Conservation (phyloP, 345 rosid genomes). For the Hypericum androsaemum region DNA sequence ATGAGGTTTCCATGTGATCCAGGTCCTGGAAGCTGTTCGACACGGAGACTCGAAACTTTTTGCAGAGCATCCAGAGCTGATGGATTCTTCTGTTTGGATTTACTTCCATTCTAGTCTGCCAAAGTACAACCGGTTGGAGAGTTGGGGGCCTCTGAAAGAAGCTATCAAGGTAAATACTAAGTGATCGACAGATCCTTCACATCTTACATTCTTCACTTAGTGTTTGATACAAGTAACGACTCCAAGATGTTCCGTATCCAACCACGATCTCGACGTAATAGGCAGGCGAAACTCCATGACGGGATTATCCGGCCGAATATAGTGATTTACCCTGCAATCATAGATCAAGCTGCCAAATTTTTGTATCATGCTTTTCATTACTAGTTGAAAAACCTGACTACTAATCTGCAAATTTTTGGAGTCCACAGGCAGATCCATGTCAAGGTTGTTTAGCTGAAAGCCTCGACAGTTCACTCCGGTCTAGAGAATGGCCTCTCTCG, state of each 20-base stretch:
- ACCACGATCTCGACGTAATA: too few species aligned
- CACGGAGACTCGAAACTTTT: constrained; percentile 74
- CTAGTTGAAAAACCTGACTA: not conserved
- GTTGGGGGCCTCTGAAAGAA: constrained; percentile 79
- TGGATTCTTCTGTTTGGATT: constrained; percentile 62
- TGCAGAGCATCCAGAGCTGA: constrained; percentile 55
- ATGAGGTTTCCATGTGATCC: constrained; percentile 10
- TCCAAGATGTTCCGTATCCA: too few species aligned
- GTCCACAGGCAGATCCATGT: constrained; percentile 31
- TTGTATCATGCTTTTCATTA: not conserved
- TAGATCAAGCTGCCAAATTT: not conserved
- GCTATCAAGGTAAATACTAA: constrained; percentile 57
- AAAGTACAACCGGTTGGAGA: constrained; percentile 60
- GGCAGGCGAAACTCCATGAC: too few species aligned
- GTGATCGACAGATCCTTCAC: not conserved
- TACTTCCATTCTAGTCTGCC: constrained; percentile 74
- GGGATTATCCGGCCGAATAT: too few species aligned
- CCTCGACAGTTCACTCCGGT: constrained; percentile 18
- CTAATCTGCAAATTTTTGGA: constrained; percentile 25
- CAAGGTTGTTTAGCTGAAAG: constrained; percentile 35
- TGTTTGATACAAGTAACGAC: too few species aligned
- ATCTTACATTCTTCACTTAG: not conserved
- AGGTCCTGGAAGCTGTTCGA: constrained; percentile 73
- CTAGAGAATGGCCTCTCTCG: constrained; percentile 29
- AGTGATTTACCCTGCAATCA: too few species aligned